Percentiles rank a stretch among this genome's conserved stretches.
These are phyloP conservation scores for Endocalyx cinctus DNA, from an alignment of 2,329 filamentous ascomycete species.

Conservation along the genomic window DNA sequence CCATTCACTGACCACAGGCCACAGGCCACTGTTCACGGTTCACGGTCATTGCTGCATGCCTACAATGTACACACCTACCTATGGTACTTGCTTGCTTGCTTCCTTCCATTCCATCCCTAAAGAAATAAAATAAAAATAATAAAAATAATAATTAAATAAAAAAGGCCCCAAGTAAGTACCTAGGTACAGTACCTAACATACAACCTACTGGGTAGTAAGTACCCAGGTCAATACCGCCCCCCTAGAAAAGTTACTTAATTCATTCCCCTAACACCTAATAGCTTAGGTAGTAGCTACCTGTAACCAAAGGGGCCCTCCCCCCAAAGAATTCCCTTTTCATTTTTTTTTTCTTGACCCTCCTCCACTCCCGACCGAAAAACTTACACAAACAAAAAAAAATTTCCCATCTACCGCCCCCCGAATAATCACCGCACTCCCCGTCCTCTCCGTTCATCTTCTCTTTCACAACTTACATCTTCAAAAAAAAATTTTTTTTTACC, in stretches of 20 bases:
- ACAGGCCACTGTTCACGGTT: too few relatives aligned
- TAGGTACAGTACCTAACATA: neutral
- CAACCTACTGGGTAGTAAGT: neutral
- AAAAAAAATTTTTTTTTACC: constrained; percentile 11
- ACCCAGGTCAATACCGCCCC: neutral
- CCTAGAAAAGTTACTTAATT: neutral
- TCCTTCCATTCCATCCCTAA: too few relatives aligned
- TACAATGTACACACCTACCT: too few relatives aligned
- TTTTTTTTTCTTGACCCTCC: constrained; percentile 9
- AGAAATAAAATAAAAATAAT: too few relatives aligned
- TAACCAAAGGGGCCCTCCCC: too few relatives aligned
- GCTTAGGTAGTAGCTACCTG: too few relatives aligned
- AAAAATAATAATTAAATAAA: too few relatives aligned
- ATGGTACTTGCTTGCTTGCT: too few relatives aligned
- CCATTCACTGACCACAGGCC: too few relatives aligned
- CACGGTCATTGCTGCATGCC: too few relatives aligned
- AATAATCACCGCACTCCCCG: constrained; percentile 26
- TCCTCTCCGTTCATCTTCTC: constrained; percentile 22
- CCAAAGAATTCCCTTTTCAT: neutral
- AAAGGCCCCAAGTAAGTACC: too few relatives aligned
- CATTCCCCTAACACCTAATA: neutral
- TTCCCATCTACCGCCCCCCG: constrained; percentile 26
- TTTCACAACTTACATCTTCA: constrained; percentile 15
- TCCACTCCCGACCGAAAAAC: constrained; percentile 29
- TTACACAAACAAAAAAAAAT: constrained; percentile 23